Evolutionary conservation across 1,284 basidiomycete genomes (phyloP), one percentile per base, ranked within the genome.

Genomic region (Heterobasidion parviporum): DNA sequence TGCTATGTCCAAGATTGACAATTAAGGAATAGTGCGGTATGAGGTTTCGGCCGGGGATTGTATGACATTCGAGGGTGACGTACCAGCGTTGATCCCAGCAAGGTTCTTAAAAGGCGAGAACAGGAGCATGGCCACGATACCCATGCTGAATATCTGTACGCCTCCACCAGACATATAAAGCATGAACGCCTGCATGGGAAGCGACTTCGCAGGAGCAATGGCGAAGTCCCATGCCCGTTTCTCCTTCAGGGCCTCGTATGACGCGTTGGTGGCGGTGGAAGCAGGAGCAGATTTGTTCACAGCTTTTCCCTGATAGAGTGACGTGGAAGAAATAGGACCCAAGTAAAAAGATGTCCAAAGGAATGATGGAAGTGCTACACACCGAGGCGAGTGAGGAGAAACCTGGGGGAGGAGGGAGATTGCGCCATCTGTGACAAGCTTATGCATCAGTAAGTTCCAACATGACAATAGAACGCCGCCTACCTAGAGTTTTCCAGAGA

Each of bases 111-210:
- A 82, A 0, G 93, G 92, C 15, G 82, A 80, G 54, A 90, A 76
- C 57, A 95, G 77, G 10, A 95, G 78, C 89, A 93, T 93, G 67
- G 92, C 87, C 41, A 95, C 88, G 69, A 93, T 94, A 48, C 92
- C 92, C 74, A 95, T 91, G 69, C 91, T 94, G 71, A 95, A 95
- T 53, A 96, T 89, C 71, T 96, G 93, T 10, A 95, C 87, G 48
- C 92, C 90, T 32, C 90, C 87, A 45, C 93, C 93, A 26, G 92
- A 94, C 86, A 96, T 94, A 80, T 95, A 96, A 47, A 96, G 78
- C 93, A 96, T 95, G 74, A 96, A 89, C 1, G 85, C 91, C 67
- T 95, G 92, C 93, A 95, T 95, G 4, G 93, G 93, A 20, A 96
- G 78, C 10, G 85, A 84, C 70, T 95, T 94, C 46, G 89, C 90